Evolutionary conservation across 192 early-diverging fungal species (phyloP).

Genomic region (Dissophora ornata): DNA sequence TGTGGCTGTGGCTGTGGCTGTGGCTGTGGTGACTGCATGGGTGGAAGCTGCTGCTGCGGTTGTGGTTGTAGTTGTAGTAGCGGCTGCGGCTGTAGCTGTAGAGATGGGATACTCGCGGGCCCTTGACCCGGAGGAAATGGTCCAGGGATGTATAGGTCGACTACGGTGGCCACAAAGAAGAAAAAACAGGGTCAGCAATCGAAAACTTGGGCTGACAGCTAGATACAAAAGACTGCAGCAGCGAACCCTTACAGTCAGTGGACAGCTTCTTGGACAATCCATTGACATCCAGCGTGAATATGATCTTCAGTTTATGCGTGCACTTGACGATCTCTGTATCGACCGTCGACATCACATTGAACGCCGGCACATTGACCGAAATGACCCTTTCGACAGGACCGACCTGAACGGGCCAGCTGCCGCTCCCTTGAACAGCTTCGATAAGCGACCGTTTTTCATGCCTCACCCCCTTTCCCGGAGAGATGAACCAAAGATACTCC

Average conservation of each 20-base stretch:
- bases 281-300: slow-evolving; percentile 35
- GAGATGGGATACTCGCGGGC: background rate
- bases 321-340: slow-evolving; percentile 49
- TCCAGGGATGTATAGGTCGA: slow-evolving; percentile 44
- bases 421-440: slow-evolving; percentile 28
- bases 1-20: slow-evolving; percentile 10
- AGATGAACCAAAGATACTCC: slow-evolving; percentile 54
- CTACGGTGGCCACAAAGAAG: slow-evolving; percentile 6
- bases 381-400: slow-evolving; percentile 32
- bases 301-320: slow-evolving; percentile 39
- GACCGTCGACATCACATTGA: slow-evolving; percentile 32
- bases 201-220: background rate
- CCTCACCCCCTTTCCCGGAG: slow-evolving; percentile 25
- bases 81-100: background rate
- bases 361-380: slow-evolving; percentile 22
- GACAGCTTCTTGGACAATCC: slow-evolving; percentile 30
- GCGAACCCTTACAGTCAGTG: slow-evolving; percentile 38
- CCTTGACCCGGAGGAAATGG: slow-evolving; percentile 54
- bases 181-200: background rate
- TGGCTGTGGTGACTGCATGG: background rate
- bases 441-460: slow-evolving; percentile 38
- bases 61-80: slow-evolving; percentile 6
- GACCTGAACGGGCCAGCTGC: slow-evolving; percentile 37
- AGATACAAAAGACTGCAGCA: too few species aligned
- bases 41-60: slow-evolving; percentile 3